These are phyloP conservation scores for Exsudoporus floridanus DNA, from an alignment of 1,284 basidiomycete species.

Conservation along the genomic window DNA sequence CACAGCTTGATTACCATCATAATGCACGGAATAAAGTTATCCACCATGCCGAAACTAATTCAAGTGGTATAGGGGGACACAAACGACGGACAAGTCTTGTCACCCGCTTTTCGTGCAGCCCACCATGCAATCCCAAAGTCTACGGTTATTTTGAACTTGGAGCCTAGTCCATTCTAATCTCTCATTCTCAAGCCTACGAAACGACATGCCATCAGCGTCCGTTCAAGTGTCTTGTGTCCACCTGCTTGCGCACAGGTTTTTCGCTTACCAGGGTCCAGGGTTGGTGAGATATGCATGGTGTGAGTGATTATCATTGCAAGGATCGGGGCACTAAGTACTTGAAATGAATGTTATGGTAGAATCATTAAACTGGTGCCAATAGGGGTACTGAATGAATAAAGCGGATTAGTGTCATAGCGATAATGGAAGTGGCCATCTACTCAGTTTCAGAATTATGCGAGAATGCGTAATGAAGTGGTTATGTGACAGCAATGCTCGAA, in stretches of 20 bases:
- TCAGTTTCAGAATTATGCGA: conserved; percentile 35
- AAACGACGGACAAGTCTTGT: no score
- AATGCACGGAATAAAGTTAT: no score
- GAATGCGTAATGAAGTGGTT: conserved; percentile 35
- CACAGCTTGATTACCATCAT: no score
- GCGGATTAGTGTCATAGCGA: conserved; percentile 37
- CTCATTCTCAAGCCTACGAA: background rate
- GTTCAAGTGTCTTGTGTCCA: background rate
- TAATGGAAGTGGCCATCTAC: conserved; percentile 34
- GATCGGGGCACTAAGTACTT: conserved; percentile 19
- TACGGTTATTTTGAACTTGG: no score
- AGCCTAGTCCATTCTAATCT: background rate
- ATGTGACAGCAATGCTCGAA: conserved; percentile 37
- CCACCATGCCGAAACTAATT: no score
- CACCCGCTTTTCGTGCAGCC: no score
- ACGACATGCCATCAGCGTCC: background rate
- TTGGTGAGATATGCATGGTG: background rate
- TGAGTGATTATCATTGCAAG: conserved; percentile 6
- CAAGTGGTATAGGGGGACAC: no score
- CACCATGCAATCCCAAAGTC: no score
- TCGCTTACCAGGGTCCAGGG: conserved; percentile 27
- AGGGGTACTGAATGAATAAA: conserved; percentile 32
- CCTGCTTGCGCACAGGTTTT: background rate
- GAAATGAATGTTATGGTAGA: conserved; percentile 27
- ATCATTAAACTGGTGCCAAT: conserved; percentile 32